Percentiles rank a stretch among this genome's conserved stretches.
These are phyloP conservation scores for Metschnikowia baotianmanensis DNA, from an alignment of 805 yeast genomes.

Conservation along the genomic window DNA sequence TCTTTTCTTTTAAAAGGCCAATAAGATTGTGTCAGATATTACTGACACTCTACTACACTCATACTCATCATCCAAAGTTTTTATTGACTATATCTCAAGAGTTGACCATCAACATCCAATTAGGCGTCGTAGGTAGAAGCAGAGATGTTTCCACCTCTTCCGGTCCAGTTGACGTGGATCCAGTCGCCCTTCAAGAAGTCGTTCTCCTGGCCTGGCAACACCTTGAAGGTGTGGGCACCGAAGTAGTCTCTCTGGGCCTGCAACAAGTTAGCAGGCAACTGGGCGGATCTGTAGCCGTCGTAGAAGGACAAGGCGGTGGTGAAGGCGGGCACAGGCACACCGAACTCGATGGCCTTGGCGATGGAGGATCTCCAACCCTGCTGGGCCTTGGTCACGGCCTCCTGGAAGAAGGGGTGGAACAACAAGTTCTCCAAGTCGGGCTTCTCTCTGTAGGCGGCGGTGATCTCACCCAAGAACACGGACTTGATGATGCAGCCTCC, in stretches of 20 bases:
- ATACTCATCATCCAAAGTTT: neutral
- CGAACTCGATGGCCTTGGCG: conserved; percentile 72
- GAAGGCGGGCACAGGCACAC: conserved; percentile 98
- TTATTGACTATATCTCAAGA: too few relatives aligned
- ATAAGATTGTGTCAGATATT: too few relatives aligned
- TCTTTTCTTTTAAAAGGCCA: too few relatives aligned
- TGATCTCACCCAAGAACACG: conserved; percentile 95
- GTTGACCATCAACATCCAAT: too few relatives aligned
- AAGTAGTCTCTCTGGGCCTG: conserved; percentile 99
- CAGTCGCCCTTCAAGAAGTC: conserved; percentile 75
- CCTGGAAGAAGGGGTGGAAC: conserved; percentile 91
- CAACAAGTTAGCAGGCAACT: conserved; percentile 94
- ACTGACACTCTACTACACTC: too few relatives aligned
- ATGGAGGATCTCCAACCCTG: conserved; percentile 91
- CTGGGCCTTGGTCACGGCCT: conserved; percentile 92
- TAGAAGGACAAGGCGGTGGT: conserved; percentile 95
- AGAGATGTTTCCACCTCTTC: conserved; percentile 96
- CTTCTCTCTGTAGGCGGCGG: conserved; percentile 90
- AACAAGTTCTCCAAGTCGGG: conserved; percentile 93
- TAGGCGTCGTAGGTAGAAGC: conserved; percentile 94
- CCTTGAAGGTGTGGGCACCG: conserved; percentile 99
- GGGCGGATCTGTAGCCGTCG: conserved; percentile 97
- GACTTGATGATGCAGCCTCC: conserved; percentile 99
- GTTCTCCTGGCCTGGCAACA: conserved; percentile 81
- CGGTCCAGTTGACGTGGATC: conserved; percentile 99